phyloP scores from a whole-genome alignment of 164 flowering plant genomes.

The Magnolia changhungtana region DNA sequence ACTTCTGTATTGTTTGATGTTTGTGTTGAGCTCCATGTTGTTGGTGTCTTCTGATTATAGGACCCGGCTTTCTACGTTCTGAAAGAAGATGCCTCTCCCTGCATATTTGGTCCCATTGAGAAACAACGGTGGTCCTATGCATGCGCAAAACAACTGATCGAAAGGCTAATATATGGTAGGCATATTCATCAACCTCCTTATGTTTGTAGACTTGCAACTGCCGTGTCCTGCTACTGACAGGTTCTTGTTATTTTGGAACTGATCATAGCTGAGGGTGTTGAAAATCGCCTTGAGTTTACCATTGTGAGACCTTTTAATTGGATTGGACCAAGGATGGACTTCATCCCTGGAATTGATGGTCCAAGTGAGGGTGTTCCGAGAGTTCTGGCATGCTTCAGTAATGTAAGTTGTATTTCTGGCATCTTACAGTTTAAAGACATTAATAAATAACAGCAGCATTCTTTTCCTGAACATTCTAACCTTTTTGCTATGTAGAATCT shows the following conservation, averaged over 20 bases:
- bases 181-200: background rate
- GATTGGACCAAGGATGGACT: slow-evolving; percentile 74
- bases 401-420: slow-evolving; percentile 28
- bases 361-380: slow-evolving; percentile 65
- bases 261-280: slow-evolving; percentile 50
- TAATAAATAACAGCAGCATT: background rate
- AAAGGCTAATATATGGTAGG: slow-evolving; percentile 37
- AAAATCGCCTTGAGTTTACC: slow-evolving; percentile 57
- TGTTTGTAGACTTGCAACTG: background rate
- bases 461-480: background rate
- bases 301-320: slow-evolving; percentile 67
- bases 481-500: slow-evolving; percentile 33
- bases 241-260: background rate
- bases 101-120: slow-evolving; percentile 52
- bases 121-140: slow-evolving; percentile 57
- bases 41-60: slow-evolving; percentile 18
- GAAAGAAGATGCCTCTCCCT: slow-evolving; percentile 45
- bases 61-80: slow-evolving; percentile 33
- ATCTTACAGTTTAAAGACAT: too few relatives aligned
- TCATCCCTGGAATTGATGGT: slow-evolving; percentile 63
- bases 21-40: background rate
- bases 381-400: slow-evolving; percentile 66
- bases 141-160: slow-evolving; percentile 50
- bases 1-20: too few relatives aligned
- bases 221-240: background rate